These are phyloP conservation scores for Pseudogymnoascus sp. DNA, from an alignment of 2,329 filamentous ascomycete genomes.

Conservation along the genomic window DNA sequence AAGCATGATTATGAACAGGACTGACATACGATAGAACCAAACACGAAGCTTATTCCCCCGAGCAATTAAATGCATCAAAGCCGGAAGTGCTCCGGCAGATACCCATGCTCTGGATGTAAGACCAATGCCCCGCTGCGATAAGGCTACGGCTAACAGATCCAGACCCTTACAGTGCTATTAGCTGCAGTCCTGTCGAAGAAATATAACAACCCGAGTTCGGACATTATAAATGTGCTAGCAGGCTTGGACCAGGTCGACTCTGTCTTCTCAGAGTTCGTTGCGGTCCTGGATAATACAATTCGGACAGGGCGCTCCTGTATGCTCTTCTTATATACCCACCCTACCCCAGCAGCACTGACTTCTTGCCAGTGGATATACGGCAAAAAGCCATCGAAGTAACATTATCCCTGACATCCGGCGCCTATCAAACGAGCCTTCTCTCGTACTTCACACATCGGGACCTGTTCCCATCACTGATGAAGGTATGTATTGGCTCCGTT, in stretches of 20 bases:
- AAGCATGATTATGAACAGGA: not conserved
- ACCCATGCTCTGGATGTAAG: constrained; percentile 80
- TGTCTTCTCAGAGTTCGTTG: constrained; percentile 82
- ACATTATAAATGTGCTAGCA: constrained; percentile 83
- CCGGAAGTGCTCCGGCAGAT: constrained; percentile 50
- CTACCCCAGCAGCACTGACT: constrained; percentile 22
- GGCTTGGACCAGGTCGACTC: constrained; percentile 82
- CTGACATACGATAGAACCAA: constrained; percentile 42
- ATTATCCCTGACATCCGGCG: constrained; percentile 80
- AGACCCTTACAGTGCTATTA: constrained; percentile 89
- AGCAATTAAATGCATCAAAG: constrained; percentile 62
- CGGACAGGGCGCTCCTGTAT: constrained; percentile 63
- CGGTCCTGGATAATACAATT: constrained; percentile 72
- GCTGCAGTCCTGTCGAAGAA: constrained; percentile 75
- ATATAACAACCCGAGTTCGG: constrained; percentile 90
- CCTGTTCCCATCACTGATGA: constrained; percentile 89
- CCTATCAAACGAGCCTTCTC: constrained; percentile 87
- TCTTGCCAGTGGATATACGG: constrained; percentile 57
- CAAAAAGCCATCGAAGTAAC: constrained; percentile 74
- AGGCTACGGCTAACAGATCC: constrained; percentile 34
- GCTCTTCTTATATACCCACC: constrained; percentile 26
- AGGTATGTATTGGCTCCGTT: constrained; percentile 45
- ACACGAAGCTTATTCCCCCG: constrained; percentile 60
- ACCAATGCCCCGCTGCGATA: constrained; percentile 7
- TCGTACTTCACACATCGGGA: constrained; percentile 95